Base-by-base conservation (phyloP, 805 yeast species). In the Hanseniaspora meyeri region DNA sequence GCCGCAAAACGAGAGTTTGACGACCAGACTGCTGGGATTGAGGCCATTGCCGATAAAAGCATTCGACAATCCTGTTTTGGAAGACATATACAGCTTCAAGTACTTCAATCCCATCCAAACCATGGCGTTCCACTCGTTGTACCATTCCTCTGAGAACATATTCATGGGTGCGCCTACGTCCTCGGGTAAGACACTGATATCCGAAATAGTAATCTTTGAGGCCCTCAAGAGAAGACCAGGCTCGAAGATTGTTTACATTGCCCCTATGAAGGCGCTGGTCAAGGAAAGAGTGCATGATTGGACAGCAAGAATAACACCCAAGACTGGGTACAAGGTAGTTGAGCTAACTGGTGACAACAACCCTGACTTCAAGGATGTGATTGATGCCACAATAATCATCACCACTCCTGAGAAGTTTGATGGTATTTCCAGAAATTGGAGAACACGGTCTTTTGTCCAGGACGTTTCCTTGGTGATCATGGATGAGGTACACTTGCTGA, bases 101-200 rank as follows among this genome's bases (percentile, higher is more conserved):
- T 91, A 86, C 69, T 93, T 93, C 76, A 93, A 93, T 66, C 97
- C 98, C 4, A 90, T 93, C 96, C 98, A 93, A 70, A 91, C 97
- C 0, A 91, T 91, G 97, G 79, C 85, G 0, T 93, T 93, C 71
- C 95, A 90, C 65, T 79, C 96, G 0, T 70, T 93, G 48, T 93
- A 90, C 70, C 82, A 93, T 67, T 72, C 84, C 0, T 79, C 85
- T 60, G 77, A 84, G 1, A 86, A 85, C 66, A 90, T 85, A 0
- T 86, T 93, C 68, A 87, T 93, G 47, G 99, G 99, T 10, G 89
- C 97, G 0, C 99, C 99, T 2, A 93, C 98, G 1, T 98, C 98
- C 27, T 91, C 97, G 0, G 99, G 99, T 62, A 93, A 93, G 68
- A 93, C 98, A 0, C 85, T 93, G 37, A 97, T 95, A 32, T 96